These are phyloP conservation scores for Zea luxurians DNA, from an alignment of 176 grass and related monocot species.

Conservation along the genomic window DNA sequence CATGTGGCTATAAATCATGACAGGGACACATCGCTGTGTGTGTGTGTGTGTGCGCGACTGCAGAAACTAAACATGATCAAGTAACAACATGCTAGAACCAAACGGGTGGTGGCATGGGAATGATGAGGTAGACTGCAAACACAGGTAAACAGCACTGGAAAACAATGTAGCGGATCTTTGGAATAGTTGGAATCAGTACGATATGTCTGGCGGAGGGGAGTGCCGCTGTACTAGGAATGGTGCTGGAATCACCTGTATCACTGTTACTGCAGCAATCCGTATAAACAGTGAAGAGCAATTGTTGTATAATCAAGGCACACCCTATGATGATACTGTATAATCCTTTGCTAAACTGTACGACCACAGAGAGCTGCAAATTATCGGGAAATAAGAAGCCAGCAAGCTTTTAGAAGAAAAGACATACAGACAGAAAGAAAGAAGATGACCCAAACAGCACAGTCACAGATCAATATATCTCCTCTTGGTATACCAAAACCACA, in stretches of 20 bases:
- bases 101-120: not conserved
- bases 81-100: not conserved
- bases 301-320: slow-evolving; percentile 7
- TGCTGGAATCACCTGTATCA: too few relatives aligned
- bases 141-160: too few relatives aligned
- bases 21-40: not conserved
- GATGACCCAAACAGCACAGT: not conserved
- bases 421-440: not conserved
- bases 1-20: not conserved
- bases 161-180: too few relatives aligned
- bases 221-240: too few relatives aligned
- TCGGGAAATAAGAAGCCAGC: not conserved
- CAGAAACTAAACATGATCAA: not conserved
- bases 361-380: slow-evolving; percentile 21
- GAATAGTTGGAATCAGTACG: too few relatives aligned
- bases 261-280: too few relatives aligned
- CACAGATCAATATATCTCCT: not conserved
- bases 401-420: not conserved
- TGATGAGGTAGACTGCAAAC: too few relatives aligned
- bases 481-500: not conserved
- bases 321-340: not conserved
- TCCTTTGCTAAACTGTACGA: slow-evolving; percentile 37
- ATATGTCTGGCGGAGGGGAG: too few relatives aligned
- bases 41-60: too few relatives aligned
- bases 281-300: not conserved